Base-by-base conservation (phyloP, 352 stramenopile genomes). In the Globisporangium carolinianum region DNA sequence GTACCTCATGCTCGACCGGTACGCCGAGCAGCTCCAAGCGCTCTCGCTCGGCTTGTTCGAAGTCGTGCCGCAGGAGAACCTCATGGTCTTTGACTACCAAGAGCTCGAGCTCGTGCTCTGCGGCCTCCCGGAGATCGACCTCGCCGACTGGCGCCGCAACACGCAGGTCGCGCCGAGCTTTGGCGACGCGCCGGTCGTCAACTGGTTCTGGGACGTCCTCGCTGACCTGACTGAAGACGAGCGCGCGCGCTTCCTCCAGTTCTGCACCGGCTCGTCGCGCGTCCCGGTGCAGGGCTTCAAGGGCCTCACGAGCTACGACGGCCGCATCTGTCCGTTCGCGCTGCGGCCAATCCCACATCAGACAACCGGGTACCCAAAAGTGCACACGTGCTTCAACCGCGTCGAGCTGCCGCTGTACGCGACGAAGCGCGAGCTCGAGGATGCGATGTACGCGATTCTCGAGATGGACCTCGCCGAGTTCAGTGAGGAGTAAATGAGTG, bases 1-100 rank as follows among this genome's bases (percentile, higher is more conserved):
- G 69, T 93, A 99, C 72, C 90, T 97, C 62, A 99, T 99, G 96
- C 99, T 98, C 58, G 91, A 91, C 55, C 93, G 91, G 51, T 99
- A 99, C 61, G 85, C 91, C 48, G 87, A 90, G 61, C 97, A 95
- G 55, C 65, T 97, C 18, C 79, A 72, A 11, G 81, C 81, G 5
- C 64, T 97, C 45, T 76, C 97, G 1, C 79, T 82, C 59, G 89
- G 91, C 7, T 93, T 97, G 59, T 96, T 96, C 68, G 86, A 96
- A 55, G 76, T 97, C n/a, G 79, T 97, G 51, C 89, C 91, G 18
- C 66, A 77, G 49, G 87, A 86, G 39, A 63, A 96, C 14, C 47
- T 64, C 14, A 59, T 55, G 6, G 58, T 89, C 48, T 88, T 89
- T 47, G 75, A 84, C 62, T 75, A 81, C 38, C 69, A 84, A 55